Evolutionary conservation across 2,329 filamentous ascomycete genomes (phyloP).

Genomic region (Fusarium tuaranense): DNA sequence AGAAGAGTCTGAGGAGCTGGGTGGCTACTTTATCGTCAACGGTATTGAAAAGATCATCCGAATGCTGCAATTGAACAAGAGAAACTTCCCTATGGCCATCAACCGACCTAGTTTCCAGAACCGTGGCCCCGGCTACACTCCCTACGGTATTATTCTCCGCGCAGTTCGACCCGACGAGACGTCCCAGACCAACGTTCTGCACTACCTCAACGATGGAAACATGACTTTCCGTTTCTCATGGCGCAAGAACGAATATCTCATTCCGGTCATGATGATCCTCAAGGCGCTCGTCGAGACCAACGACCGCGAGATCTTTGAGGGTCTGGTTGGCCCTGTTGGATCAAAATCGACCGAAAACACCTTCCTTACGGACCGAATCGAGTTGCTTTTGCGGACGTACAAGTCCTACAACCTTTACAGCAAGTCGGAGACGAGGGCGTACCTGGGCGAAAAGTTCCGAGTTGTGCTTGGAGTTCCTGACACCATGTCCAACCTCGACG

Average conservation of each 20-base stretch:
- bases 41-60: conserved; percentile 97
- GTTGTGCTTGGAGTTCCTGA: conserved; percentile 87
- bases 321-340: conserved; percentile 81
- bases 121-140: conserved; percentile 88
- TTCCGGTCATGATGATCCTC: conserved; percentile 95
- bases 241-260: conserved; percentile 96
- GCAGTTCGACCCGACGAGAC: conserved; percentile 97
- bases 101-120: conserved; percentile 89
- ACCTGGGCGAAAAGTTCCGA: conserved; percentile 91
- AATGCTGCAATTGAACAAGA: conserved; percentile 87
- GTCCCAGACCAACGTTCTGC: conserved; percentile 95
- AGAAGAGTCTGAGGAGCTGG: conserved; percentile 95
- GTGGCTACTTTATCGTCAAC: conserved; percentile 97
- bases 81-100: conserved; percentile 97
- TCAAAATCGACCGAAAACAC: conserved; percentile 87
- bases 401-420: conserved; percentile 89
- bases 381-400: conserved; percentile 91
- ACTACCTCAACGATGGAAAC: conserved; percentile 96
- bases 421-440: conserved; percentile 83
- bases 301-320: conserved; percentile 95
- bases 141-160: conserved; percentile 90
- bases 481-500: conserved; percentile 87
- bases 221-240: conserved; percentile 98
- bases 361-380: conserved; percentile 94
- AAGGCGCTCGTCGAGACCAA: conserved; percentile 97